Base-by-base conservation (phyloP, 2,329 filamentous ascomycete species). In the Penicillium sp. region DNA sequence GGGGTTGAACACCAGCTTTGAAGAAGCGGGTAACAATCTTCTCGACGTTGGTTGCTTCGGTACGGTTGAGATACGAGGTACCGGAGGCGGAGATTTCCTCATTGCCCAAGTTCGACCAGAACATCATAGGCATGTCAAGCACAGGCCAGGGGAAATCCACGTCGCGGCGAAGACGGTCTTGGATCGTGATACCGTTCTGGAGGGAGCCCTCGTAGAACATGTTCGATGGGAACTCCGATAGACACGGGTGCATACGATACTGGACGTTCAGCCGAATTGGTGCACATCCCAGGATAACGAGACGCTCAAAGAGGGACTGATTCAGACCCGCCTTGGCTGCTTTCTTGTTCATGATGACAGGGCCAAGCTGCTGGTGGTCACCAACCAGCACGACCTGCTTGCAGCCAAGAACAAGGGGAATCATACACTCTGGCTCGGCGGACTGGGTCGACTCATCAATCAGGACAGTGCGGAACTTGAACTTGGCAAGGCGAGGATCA, bases 271-370 rank as follows among this genome's bases (percentile, higher is more conserved):
- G 79, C 43, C 91, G 87, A 58, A 96, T 96, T 6, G 93, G 93
- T 31, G 86, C 84, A 60, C 89, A 86, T 36, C 86, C 86, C n/a
- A 97, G 79, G 61, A 91, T 89, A 59, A 97, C 90, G 41, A 98
- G 78, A 61, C 93, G 89, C 73, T 98, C 93, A 63, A 98, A 98
- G 8, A 98, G 77, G n/a, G 91, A 97, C 69, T 97, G 93, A 71
- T 97, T 96, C 13, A 98, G 77, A 51, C 93, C 93, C 45, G 93
- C 93, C 72, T 97, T 97, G 51, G 93, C 93, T 11, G 93, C 93
- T 72, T 97, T 97, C 79, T 98, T 98, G 78, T 98, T 98, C 91
- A 98, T 98, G 66, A 98, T 97, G 61, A 98, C 93, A 1, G 93
- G 93, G 0, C 93, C 93, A 55, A 98, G 81, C 68, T 98, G 93